A percentile compares a stretch with the other conserved stretches of the same genome.
These are phyloP conservation scores for Elongisporangium anandrum DNA, from an alignment of 352 stramenopile species.

Conservation along the genomic window DNA sequence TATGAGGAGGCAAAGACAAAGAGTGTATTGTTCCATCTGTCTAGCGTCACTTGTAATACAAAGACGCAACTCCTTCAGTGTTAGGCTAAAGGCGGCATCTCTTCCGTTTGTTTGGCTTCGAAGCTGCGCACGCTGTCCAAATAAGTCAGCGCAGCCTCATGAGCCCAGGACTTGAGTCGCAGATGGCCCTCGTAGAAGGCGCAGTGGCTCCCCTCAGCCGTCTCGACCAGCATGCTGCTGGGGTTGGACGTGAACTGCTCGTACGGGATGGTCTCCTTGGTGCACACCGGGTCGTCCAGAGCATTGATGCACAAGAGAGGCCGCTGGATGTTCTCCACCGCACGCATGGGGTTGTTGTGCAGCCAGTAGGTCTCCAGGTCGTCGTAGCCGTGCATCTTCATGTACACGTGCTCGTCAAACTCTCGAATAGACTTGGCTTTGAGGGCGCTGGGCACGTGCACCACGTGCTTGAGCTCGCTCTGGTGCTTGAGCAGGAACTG, in stretches of 20 bases:
- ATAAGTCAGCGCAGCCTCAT: conserved; percentile 57
- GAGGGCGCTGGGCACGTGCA: conserved; percentile 46
- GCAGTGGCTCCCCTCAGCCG: conserved; percentile 61
- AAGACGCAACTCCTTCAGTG: no score
- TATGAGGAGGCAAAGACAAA: no score
- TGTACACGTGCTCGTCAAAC: conserved; percentile 78
- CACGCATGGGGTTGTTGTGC: conserved; percentile 73
- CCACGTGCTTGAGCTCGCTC: conserved; percentile 27
- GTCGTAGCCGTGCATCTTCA: conserved; percentile 71
- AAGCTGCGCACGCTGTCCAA: conserved; percentile 51
- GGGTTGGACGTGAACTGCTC: conserved; percentile 44
- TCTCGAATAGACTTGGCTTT: conserved; percentile 49
- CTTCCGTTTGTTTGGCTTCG: not conserved
- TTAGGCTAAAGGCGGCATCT: no score
- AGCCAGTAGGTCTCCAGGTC: conserved; percentile 64
- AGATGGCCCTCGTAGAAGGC: conserved; percentile 68
- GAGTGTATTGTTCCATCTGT: no score
- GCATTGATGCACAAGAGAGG: conserved; percentile 74
- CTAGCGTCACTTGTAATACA: no score
- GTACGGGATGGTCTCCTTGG: conserved; percentile 59
- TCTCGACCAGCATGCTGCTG: conserved; percentile 49
- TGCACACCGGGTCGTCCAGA: conserved; percentile 68
- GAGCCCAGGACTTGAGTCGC: conserved; percentile 60
- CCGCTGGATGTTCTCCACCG: conserved; percentile 42
- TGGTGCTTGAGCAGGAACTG: conserved; percentile 53